Evolutionary conservation across 1,284 basidiomycete genomes (phyloP).

Genomic region (Stereum hirsutum): DNA sequence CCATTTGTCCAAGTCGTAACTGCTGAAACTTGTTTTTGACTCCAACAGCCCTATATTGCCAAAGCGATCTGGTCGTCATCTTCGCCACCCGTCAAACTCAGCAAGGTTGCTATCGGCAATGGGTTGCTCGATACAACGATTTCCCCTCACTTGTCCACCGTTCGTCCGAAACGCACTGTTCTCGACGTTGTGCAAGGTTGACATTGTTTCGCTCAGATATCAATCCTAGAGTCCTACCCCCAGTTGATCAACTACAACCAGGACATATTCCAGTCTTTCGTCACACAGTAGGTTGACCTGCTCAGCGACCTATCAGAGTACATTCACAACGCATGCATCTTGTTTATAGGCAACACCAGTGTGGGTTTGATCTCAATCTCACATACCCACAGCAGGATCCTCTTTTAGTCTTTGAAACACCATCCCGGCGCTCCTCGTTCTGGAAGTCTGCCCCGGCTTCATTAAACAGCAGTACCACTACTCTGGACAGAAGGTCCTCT

Average conservation of each 20-base stretch:
- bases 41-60: conserved; percentile 69
- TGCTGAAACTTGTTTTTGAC: neutral
- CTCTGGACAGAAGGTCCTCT: neutral
- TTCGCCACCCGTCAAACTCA: conserved; percentile 60
- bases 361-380: conserved; percentile 57
- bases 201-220: conserved; percentile 25
- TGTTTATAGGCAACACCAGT: conserved; percentile 42
- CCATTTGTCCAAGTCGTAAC: neutral
- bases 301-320: neutral
- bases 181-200: neutral
- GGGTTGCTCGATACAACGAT: conserved; percentile 40
- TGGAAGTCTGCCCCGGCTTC: conserved; percentile 6
- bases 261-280: conserved; percentile 57
- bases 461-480: neutral
- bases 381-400: conserved; percentile 56
- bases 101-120: conserved; percentile 63
- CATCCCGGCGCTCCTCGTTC: conserved; percentile 5
- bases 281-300: conserved; percentile 42
- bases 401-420: conserved; percentile 31
- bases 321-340: neutral
- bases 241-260: conserved; percentile 64
- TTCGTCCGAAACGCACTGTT: conserved; percentile 20
- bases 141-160: conserved; percentile 44
- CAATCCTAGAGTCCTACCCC: conserved; percentile 58
- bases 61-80: conserved; percentile 55